Base-by-base conservation (phyloP, 352 stramenopile species). In the Stephanocyclus meneghinianus region DNA sequence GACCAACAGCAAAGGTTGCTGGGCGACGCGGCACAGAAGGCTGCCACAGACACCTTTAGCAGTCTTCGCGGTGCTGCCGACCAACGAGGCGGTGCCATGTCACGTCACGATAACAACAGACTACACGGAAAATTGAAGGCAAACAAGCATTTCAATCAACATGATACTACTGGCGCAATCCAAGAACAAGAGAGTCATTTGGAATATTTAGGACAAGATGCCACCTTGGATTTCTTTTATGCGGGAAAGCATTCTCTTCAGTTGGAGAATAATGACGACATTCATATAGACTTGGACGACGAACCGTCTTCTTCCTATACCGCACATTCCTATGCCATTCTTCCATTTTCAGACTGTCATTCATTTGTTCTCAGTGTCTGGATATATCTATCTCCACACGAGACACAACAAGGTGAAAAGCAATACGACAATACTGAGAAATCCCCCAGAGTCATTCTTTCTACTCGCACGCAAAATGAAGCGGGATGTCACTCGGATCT, bases 301-400 rank as follows among this genome's bases (percentile, higher is more conserved):
- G 72, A 67, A 66, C 66, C 4, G 32, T 68, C 48, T 72, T 60
- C 2, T 70, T 65, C 60, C 66, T 26, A 32, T 26, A 63, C 53
- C 55, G 61, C 63, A 37, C 45, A 82, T 66, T 66, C 62, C 4
- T 82, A 78, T 70, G 68, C 68, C 35, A 62, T 53, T 42, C 59
- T 82, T 10, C 75, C 75, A 18, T 59, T 82, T 26, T 74, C 42
- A 48, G 68, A 82, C 45, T 68, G 50, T 16, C 70, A 69, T 30
- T 59, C 75, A 16, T 82, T 82, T 71, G 75, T 71, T 10, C 29
- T 82, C 15, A 82, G 75, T 47, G 37, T 82, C 47, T 82, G 75
- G 75, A 44, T 82, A 50, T 56, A 71, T 53, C 35, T 82, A 47
- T 74, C 75, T 15, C 60, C 50, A 47, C 11, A 51, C 35, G 68